Evolutionary conservation across 2,329 filamentous ascomycete genomes (phyloP), one percentile per base, ranked within the genome.

Genomic region (Exophiala phaeomuriformis): DNA sequence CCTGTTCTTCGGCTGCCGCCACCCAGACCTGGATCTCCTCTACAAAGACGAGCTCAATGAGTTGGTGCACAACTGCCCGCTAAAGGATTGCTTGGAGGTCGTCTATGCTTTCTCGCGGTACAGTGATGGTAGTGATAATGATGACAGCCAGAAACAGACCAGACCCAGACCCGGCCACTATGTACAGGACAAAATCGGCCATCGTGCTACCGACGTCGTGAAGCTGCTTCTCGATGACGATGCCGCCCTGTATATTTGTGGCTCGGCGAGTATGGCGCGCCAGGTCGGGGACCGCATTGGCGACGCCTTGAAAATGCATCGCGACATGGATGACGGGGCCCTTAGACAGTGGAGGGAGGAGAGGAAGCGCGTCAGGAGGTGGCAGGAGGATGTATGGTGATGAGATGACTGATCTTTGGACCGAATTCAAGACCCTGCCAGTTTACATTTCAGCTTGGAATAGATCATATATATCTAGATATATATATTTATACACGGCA

Each of bases 361-460:
- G 29, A 49, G 47, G 59, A 66, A 55, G 47, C 59, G 54, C 19
- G 60, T 60, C 29, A 71, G 69, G 55, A 64, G 62, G 63, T 79
- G 76, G 75, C 72, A 73, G 60, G 75, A 78, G 60, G 75, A 79
- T 69, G 75, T 79, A 41, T 79, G 75, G 76, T 72, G 72, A 39
- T 50, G 32, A 53, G 10, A 51, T 51, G 19, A 19, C 19, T 19
- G 19, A 19, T 19, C 19, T 19, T 19, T 19, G 19, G 19, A 19
- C 19, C 19, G 19, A 19, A 19, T 19, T 19, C 19, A 19, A 19
- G 19, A 19, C 19, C 19, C 19, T 19, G 19, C 19, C 19, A 19
- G 19, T 19, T 19, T 19, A 19, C 19, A 19, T 19, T 19, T 19
- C 19, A 19, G 19, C 19, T 19, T 19, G 19, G 19, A 19, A 19